These are phyloP conservation scores for Calonectria ilicicola DNA, from an alignment of 2,329 filamentous ascomycete genomes.

Conservation along the genomic window DNA sequence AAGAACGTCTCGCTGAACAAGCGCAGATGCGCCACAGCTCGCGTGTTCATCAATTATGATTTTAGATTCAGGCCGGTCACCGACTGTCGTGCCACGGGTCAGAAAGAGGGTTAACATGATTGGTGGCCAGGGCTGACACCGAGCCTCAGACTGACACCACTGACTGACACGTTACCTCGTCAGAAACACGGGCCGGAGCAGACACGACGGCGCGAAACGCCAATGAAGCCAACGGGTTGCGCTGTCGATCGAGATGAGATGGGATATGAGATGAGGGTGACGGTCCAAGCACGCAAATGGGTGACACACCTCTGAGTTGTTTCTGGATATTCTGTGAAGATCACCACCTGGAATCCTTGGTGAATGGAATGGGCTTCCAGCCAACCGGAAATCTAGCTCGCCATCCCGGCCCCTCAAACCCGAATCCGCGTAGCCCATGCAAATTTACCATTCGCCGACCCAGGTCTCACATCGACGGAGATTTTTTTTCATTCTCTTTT, in stretches of 20 bases:
- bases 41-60: slow-evolving; percentile 3
- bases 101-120: slow-evolving; percentile 16
- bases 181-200: slow-evolving; percentile 7
- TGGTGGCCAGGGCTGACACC: slow-evolving; percentile 22
- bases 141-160: slow-evolving; percentile 20
- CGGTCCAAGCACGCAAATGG: background rate
- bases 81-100: slow-evolving; percentile 17
- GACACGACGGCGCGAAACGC: slow-evolving; percentile 10
- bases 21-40: background rate
- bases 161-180: slow-evolving; percentile 24
- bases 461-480: background rate
- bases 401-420: slow-evolving; percentile 12
- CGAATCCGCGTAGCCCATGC: slow-evolving; percentile 9
- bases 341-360: slow-evolving; percentile 10
- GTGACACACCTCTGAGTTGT: background rate
- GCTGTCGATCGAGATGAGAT: slow-evolving; percentile 15
- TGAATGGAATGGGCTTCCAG: slow-evolving; percentile 18
- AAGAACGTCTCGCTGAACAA: background rate
- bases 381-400: slow-evolving; percentile 24
- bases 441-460: background rate
- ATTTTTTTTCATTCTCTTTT: background rate
- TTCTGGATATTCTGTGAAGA: slow-evolving; percentile 5
- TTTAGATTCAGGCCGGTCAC: slow-evolving; percentile 18
- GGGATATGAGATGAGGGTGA: background rate
- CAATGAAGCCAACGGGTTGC: slow-evolving; percentile 15